Base-by-base conservation (phyloP, 169 alveolate genomes). In the Babesia microti region DNA sequence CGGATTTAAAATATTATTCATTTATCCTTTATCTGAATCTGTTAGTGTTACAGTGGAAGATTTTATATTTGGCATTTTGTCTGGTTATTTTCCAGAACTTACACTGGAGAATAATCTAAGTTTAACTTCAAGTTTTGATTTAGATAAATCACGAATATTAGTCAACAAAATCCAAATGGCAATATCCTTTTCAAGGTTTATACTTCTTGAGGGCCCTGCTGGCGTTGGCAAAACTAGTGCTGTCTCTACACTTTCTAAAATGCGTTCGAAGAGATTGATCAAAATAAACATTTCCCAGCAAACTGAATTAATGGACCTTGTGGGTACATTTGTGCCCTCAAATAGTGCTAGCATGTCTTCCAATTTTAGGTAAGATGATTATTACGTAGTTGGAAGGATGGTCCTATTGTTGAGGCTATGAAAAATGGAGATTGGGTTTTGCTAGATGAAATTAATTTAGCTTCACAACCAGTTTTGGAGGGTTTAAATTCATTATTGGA, bases 141-240 rank as follows among this genome's bases (percentile, higher is more conserved):
- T 50, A 3, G 40, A 37, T 30, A 51, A 6, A 48, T 27, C 43
- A 14, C 32, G 36, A 33, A 14, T n/a, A 6, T 19, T 48, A 46
- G 53, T 59, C 9, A 51, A 41, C 21, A 48, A 51, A 54, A 81
- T 91, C 23, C 63, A 90, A 11, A 78, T 97, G 26, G 97, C 93
- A 9, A 53, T 92, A 84, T 68, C 74, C 48, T 66, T 90, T 22
- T 65, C 65, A 18, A 81, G 89, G 35, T 92, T 98, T 3, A 89
- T 96, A 32, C 76, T 96, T 35, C 81, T 96, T 9, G 99, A 91
- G 71, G 99, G 99, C 5, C 91, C 97, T 9, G 99, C 99, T 3
- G 99, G 99, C 14, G 96, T 94, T 12, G 99, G 99, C 11, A 97
- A 97, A 71, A 94, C 99, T 2, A 87, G 96, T 28, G 79, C 89